These are phyloP conservation scores for Corchorus olitorius DNA, from an alignment of 345 rosid species.

Conservation along the genomic window DNA sequence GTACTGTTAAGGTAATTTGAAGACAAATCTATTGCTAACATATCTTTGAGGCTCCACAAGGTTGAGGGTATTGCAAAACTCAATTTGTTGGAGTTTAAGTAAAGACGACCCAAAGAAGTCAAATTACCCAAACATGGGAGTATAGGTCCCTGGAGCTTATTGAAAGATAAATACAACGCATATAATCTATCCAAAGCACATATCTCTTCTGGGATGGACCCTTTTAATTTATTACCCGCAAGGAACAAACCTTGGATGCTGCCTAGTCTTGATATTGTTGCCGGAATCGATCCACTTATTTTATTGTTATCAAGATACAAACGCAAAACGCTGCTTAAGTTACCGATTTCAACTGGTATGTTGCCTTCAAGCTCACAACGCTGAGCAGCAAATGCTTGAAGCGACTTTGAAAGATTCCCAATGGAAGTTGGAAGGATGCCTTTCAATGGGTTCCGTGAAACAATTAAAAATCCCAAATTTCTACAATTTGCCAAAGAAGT, in stretches of 20 bases:
- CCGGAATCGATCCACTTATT: slow-evolving; percentile 9
- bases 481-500: slow-evolving; percentile 24
- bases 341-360: slow-evolving; percentile 19
- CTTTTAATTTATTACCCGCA: neutral
- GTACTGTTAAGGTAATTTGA: slow-evolving; percentile 9
- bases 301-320: neutral
- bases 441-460: neutral
- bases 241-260: slow-evolving; percentile 14
- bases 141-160: neutral
- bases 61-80: slow-evolving; percentile 2
- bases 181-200: neutral
- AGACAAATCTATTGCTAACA: neutral
- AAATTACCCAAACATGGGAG: slow-evolving; percentile 13
- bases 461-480: rapidly evolving
- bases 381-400: neutral
- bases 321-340: neutral
- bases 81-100: neutral
- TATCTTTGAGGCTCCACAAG: slow-evolving; percentile 16
- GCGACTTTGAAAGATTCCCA: slow-evolving; percentile 13
- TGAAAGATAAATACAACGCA: neutral
- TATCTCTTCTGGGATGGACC: neutral
- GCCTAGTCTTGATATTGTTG: slow-evolving; percentile 7
- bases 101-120: slow-evolving; percentile 4
- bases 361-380: slow-evolving; percentile 8
- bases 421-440: slow-evolving; percentile 18